Evolutionary conservation across 495 filamentous ascomycete species (phyloP).

Genomic region (Neurospora sp.): DNA sequence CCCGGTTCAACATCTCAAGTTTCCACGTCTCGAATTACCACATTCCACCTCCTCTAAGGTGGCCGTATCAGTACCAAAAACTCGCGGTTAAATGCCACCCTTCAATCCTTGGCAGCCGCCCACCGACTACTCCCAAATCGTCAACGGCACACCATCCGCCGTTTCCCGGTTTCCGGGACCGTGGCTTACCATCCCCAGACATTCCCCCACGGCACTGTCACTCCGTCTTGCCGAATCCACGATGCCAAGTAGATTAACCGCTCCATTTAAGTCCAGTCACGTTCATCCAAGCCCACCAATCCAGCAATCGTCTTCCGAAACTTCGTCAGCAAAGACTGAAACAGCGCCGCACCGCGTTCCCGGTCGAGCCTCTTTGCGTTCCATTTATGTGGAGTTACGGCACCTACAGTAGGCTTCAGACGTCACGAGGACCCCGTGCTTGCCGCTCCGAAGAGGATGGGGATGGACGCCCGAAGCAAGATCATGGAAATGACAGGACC

Average conservation of each 20-base stretch:
- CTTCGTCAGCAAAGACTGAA: conserved; percentile 6
- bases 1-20: not conserved
- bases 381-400: not conserved
- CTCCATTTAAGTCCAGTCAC: not conserved
- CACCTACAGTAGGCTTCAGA: not conserved
- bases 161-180: conserved; percentile 12
- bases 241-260: conserved; percentile 6
- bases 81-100: not conserved
- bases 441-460: not conserved
- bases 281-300: not conserved
- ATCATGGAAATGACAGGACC: not conserved
- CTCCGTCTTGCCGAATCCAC: conserved; percentile 11
- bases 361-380: not conserved
- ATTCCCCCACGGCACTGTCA: conserved; percentile 7
- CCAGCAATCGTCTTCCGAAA: conserved; percentile 4
- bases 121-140: not conserved
- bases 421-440: not conserved
- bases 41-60: not conserved
- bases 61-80: not conserved
- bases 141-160: conserved; percentile 10
- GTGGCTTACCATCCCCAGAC: not conserved
- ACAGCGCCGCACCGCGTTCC: conserved; percentile 12
- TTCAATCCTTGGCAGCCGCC: not conserved
- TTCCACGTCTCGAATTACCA: not conserved
- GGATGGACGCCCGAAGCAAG: not conserved